phyloP scores from a whole-genome alignment of 129 eudicot genomes.

The Flaveria sonorensis region DNA sequence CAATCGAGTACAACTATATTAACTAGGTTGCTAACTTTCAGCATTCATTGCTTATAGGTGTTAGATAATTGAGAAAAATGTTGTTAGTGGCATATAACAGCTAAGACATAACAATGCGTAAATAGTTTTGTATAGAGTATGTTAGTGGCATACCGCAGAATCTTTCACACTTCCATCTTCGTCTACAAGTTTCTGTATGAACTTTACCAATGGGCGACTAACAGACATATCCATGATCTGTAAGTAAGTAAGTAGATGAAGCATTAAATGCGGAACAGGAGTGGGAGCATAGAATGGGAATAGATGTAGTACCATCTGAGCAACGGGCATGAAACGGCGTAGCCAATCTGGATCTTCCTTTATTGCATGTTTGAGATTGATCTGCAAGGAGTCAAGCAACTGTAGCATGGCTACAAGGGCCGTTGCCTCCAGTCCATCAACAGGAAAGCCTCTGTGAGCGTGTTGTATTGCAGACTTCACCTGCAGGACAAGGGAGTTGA shows the following conservation, averaged over 20 bases:
- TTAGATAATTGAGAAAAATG: too few species aligned
- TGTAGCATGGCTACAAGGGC: constrained; percentile 58
- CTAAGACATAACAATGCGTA: too few species aligned
- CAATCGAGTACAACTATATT: too few species aligned
- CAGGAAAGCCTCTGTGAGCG: constrained; percentile 60
- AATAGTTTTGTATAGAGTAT: background rate
- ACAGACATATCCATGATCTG: constrained; percentile 71
- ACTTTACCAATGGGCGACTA: constrained; percentile 60
- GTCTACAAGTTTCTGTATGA: constrained; percentile 66
- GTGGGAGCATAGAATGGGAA: background rate
- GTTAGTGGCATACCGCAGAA: constrained; percentile 71
- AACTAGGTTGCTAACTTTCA: too few species aligned
- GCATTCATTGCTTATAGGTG: too few species aligned
- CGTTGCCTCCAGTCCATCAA: constrained; percentile 70
- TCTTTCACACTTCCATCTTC: constrained; percentile 93
- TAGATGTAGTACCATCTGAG: constrained; percentile 49
- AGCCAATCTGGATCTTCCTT: constrained; percentile 69
- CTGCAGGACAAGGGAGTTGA: constrained; percentile 33
- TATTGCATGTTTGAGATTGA: constrained; percentile 62
- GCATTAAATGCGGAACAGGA: background rate
- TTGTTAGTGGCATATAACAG: too few species aligned
- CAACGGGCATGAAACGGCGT: constrained; percentile 74
- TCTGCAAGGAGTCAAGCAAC: constrained; percentile 67
- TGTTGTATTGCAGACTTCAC: constrained; percentile 66
- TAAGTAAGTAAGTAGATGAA: constrained; percentile 8